These are phyloP conservation scores for Mycena albidolilacea DNA, from an alignment of 768 basidiomycete genomes.

Conservation along the genomic window DNA sequence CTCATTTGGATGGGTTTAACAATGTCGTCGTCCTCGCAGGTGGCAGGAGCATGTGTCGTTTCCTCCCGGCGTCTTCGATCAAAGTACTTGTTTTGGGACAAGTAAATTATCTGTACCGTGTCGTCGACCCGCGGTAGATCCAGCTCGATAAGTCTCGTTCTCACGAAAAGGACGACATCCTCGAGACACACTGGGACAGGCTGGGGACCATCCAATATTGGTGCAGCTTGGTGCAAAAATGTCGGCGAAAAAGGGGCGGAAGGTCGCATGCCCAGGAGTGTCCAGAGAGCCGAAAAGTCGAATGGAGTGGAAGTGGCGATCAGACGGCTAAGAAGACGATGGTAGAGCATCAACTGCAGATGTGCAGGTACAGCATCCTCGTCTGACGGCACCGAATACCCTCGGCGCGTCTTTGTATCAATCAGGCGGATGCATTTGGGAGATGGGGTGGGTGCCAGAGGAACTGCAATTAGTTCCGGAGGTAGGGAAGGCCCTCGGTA, in stretches of 20 bases:
- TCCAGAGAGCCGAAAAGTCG: constrained; percentile 71
- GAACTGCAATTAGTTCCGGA: not conserved
- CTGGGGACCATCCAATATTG: constrained; percentile 12
- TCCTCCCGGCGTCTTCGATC: constrained; percentile 27
- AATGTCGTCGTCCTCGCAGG: constrained; percentile 60
- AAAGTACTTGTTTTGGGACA: constrained; percentile 50
- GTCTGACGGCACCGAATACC: constrained; percentile 65
- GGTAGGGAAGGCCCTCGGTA: constrained; percentile 9
- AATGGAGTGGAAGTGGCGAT: constrained; percentile 60
- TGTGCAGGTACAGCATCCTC: constrained; percentile 72
- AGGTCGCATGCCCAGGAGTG: constrained; percentile 59
- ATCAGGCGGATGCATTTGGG: constrained; percentile 57
- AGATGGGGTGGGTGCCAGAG: constrained; percentile 4
- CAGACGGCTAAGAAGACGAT: constrained; percentile 71
- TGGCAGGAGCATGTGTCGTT: not conserved
- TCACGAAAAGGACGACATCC: constrained; percentile 40
- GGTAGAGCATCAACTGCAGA: constrained; percentile 86
- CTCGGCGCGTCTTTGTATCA: constrained; percentile 81
- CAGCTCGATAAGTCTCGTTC: constrained; percentile 20
- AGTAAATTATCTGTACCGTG: constrained; percentile 62
- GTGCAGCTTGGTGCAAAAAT: constrained; percentile 60
- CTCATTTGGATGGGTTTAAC: constrained; percentile 64
- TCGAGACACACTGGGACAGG: constrained; percentile 50
- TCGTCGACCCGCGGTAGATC: constrained; percentile 42
- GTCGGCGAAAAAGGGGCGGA: constrained; percentile 60